Evolutionary conservation across 768 basidiomycete species (phyloP).

Genomic region (Lactarius psammicola): DNA sequence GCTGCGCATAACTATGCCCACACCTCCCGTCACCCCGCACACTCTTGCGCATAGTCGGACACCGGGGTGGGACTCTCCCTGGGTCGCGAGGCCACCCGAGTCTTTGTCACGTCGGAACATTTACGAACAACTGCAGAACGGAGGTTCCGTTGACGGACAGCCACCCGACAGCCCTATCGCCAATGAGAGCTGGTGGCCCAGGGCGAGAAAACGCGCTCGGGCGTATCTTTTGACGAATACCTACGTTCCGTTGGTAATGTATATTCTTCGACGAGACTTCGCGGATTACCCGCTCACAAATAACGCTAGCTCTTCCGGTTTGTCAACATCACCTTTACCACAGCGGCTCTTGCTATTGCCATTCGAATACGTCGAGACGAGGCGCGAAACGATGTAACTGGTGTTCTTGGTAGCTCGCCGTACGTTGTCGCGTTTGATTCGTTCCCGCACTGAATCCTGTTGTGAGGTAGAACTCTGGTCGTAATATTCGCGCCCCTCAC

Average conservation of each 20-base stretch:
- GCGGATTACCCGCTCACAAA: background rate
- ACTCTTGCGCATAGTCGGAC: conserved; percentile 56
- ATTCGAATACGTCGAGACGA: conserved; percentile 69
- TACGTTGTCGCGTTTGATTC: conserved; percentile 1
- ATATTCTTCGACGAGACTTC: conserved; percentile 11
- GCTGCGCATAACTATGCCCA: conserved; percentile 38
- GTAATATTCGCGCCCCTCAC: conserved; percentile 86
- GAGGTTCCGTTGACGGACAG: conserved; percentile 1
- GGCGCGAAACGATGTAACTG: conserved; percentile 48
- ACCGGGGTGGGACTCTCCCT: conserved; percentile 68
- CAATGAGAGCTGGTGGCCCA: conserved; percentile 32
- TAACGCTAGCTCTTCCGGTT: conserved; percentile 73
- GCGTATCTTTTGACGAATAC: conserved; percentile 69
- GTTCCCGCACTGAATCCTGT: conserved; percentile 41
- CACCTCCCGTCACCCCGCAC: conserved; percentile 38
- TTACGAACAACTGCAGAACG: conserved; percentile 23
- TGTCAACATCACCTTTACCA: conserved; percentile 80
- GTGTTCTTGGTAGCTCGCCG: conserved; percentile 75
- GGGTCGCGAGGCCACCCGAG: conserved; percentile 48
- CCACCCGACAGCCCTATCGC: conserved; percentile 16
- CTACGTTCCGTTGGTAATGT: conserved; percentile 73
- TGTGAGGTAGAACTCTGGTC: conserved; percentile 59
- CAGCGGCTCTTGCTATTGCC: conserved; percentile 74
- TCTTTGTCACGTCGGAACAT: conserved; percentile 1
- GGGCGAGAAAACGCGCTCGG: conserved; percentile 51